phyloP scores from a whole-genome alignment of 2,329 filamentous ascomycete species.

The Chaetomium sp. region DNA sequence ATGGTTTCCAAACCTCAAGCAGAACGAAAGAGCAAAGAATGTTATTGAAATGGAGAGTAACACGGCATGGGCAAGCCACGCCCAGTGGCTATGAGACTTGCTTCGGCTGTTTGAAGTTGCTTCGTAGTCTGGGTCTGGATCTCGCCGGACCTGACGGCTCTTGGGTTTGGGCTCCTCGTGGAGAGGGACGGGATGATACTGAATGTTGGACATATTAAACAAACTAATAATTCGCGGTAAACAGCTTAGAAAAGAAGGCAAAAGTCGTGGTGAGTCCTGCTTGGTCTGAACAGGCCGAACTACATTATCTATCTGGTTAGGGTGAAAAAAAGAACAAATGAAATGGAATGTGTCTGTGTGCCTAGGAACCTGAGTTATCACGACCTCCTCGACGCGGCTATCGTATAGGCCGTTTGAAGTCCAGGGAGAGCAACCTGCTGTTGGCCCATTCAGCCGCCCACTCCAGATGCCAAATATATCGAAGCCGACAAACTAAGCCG shows the following conservation, averaged over 20 bases:
- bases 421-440: neutral
- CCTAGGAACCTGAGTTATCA: neutral
- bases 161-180: neutral
- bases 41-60: neutral
- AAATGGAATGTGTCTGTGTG: neutral
- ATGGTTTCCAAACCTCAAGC: neutral
- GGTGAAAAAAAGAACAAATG: neutral
- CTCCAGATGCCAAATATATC: neutral
- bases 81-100: conserved; percentile 2
- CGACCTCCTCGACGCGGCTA: neutral
- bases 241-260: neutral
- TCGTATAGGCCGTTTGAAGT: conserved; percentile 1
- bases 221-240: neutral
- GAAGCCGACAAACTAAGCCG: neutral
- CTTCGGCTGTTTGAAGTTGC: neutral
- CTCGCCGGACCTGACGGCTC: neutral
- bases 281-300: neutral
- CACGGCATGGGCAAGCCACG: conserved; percentile 1
- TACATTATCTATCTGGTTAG: neutral
- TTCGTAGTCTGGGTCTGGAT: neutral
- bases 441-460: neutral
- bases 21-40: neutral
- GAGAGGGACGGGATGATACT: neutral
- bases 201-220: neutral
- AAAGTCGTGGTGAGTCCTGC: neutral